Evolutionary conservation across 2,329 filamentous ascomycete genomes (phyloP).

Genomic region (Scytalidium sp.): DNA sequence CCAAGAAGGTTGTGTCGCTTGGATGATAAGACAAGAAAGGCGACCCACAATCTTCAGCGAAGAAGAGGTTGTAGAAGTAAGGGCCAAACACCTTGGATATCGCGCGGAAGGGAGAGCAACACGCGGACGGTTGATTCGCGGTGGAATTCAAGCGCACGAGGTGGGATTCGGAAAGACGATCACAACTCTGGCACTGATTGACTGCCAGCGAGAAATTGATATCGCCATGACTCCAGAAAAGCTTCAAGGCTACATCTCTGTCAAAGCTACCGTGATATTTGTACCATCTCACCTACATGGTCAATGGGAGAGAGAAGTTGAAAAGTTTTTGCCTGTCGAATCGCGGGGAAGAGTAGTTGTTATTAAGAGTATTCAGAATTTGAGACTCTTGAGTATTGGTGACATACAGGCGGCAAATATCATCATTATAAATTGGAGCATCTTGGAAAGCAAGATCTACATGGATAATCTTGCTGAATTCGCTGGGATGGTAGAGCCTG

Average conservation of each 20-base stretch:
- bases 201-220: conserved; percentile 20
- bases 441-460: conserved; percentile 47
- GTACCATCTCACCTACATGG: conserved; percentile 50
- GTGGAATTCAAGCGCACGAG: conserved; percentile 61
- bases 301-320: conserved; percentile 57
- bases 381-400: conserved; percentile 39
- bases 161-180: conserved; percentile 68
- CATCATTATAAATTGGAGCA: conserved; percentile 49
- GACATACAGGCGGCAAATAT: conserved; percentile 48
- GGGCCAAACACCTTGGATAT: conserved; percentile 49
- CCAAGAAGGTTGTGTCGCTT: conserved; percentile 38
- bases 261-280: conserved; percentile 58
- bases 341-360: conserved; percentile 32
- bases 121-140: conserved; percentile 39
- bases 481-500: conserved; percentile 33
- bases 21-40: conserved; percentile 57
- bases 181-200: conserved; percentile 53
- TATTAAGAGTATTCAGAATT: conserved; percentile 34
- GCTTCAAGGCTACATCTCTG: conserved; percentile 22
- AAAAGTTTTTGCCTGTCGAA: conserved; percentile 40
- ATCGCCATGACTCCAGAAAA: background rate
- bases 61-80: conserved; percentile 54
- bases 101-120: conserved; percentile 52
- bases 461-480: conserved; percentile 46
- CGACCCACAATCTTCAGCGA: conserved; percentile 46